These are phyloP conservation scores for Elaeis guineensis DNA, from an alignment of 176 grass and related monocot genomes.

Conservation along the genomic window DNA sequence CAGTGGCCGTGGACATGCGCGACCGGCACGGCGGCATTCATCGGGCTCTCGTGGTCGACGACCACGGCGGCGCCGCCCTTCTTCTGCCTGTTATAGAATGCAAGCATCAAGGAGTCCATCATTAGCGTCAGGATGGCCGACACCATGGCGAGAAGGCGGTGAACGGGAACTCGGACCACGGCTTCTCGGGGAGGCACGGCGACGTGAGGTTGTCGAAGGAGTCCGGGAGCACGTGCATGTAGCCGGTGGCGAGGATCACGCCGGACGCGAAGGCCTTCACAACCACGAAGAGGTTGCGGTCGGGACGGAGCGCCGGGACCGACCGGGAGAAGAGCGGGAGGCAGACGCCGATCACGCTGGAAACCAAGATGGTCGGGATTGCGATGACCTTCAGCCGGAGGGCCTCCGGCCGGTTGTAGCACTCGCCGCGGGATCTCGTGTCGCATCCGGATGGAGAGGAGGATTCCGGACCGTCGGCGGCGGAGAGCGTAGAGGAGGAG, in stretches of 20 bases:
- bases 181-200: conserved; percentile 42
- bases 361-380: conserved; percentile 39
- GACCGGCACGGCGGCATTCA: neutral
- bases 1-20: conserved; percentile 23
- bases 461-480: neutral
- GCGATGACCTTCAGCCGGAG: conserved; percentile 62
- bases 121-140: conserved; percentile 60
- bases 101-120: conserved; percentile 60
- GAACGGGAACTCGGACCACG: conserved; percentile 50
- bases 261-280: conserved; percentile 74
- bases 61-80: neutral
- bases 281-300: conserved; percentile 50
- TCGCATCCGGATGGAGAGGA: neutral
- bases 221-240: conserved; percentile 82
- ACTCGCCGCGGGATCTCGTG: neutral
- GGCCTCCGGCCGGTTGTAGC: conserved; percentile 43
- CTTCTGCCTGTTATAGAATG: conserved; percentile 32
- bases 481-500: neutral
- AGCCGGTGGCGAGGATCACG: conserved; percentile 65
- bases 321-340: conserved; percentile 51
- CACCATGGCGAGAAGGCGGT: conserved; percentile 61
- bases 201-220: conserved; percentile 45
- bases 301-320: conserved; percentile 46
- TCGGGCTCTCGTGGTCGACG: conserved; percentile 21
- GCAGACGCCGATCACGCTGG: conserved; percentile 56